phyloP scores from a whole-genome alignment of 352 stramenopile species.

The Pythium folliculosum region DNA sequence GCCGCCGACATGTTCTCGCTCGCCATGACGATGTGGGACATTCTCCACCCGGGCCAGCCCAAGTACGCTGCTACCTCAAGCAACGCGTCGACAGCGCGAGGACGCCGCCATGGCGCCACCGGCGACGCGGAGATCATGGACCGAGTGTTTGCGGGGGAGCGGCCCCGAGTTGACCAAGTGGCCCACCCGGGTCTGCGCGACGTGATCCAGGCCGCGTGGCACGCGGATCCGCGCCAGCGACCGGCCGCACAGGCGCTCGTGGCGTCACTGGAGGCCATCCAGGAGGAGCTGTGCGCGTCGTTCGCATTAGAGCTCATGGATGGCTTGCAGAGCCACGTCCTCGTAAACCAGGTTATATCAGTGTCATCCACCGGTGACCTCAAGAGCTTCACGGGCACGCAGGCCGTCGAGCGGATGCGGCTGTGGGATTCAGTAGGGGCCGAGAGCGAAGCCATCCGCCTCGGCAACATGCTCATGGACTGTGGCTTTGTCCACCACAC shows the following conservation, averaged over 20 bases:
- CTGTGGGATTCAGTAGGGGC: constrained; percentile 4
- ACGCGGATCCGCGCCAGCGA: constrained; percentile 44
- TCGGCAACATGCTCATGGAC: constrained; percentile 41
- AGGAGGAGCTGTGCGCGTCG: constrained; percentile 58
- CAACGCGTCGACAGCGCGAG: background rate
- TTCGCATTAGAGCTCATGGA: constrained; percentile 54
- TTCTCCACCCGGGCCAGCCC: constrained; percentile 38
- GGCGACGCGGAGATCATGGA: constrained; percentile 40
- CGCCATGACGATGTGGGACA: constrained; percentile 55
- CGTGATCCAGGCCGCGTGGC: constrained; percentile 56
- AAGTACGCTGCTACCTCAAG: constrained; percentile 38
- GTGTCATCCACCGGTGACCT: background rate
- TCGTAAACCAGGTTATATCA: background rate
- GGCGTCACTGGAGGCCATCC: constrained; percentile 44
- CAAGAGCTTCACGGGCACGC: constrained; percentile 28
- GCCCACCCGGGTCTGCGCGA: constrained; percentile 47
- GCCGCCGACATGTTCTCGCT: constrained; percentile 52
- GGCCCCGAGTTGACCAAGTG: constrained; percentile 37
- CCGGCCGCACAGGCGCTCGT: constrained; percentile 59
- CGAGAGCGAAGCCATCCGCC: constrained; percentile 27
- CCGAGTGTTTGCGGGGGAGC: constrained; percentile 38
- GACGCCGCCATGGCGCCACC: constrained; percentile 2
- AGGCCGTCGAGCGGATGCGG: constrained; percentile 23
- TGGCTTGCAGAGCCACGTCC: constrained; percentile 23
- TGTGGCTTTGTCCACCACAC: constrained; percentile 36